Base-by-base conservation (phyloP, 129 eudicot genomes). In the Apium graveolens region DNA sequence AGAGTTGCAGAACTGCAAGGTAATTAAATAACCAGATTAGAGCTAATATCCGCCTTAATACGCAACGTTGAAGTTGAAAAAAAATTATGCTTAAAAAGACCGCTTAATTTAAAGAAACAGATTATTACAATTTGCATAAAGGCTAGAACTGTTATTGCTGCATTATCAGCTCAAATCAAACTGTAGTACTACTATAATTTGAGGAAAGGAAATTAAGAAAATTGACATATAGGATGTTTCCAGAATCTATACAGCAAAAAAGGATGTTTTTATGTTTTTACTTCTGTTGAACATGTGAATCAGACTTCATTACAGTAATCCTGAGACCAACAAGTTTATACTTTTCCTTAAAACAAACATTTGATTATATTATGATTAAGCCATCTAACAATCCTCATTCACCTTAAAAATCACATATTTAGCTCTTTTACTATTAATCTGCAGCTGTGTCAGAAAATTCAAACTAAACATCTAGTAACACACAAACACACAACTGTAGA, bases 1-100 rank as follows among this genome's bases (percentile, higher is more conserved):
- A 87, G 27, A 95, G 92, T 79, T 95, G 96, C 84, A 95, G 83
- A 77, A 95, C 99, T 91, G 86, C 73, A 88, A 65, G 27, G 69
- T 49, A 79, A 69, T 71, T 24, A 43, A 71, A 77, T 14, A 46
- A 42, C 51, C 3, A 48, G 38, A 31, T 66, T 31, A 13, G 9
- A 66, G 24, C 72, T 31, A n/a, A 26, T 66, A 14, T 66, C 38
- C n/a, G n/a, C n/a, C 41, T 32, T 31, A 31, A 14, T 13, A 35
- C 39, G 29, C 48, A n/a, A 60, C 26, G 7, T 70, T 37, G 51
- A 48, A 48, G 38, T 66, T 41, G 3, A 37, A 5, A 7, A 60
- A 24, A 60, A 60, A 26, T 20, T 7, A 55, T 55, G 65, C 65
- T 13, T 55, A 55, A 55, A 55, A 3, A 29, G 70, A 63, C 70